Percentiles rank a stretch among this genome's conserved stretches.
These are phyloP conservation scores for Suillus cothurnatus DNA, from an alignment of 768 basidiomycete species.

Conservation along the genomic window DNA sequence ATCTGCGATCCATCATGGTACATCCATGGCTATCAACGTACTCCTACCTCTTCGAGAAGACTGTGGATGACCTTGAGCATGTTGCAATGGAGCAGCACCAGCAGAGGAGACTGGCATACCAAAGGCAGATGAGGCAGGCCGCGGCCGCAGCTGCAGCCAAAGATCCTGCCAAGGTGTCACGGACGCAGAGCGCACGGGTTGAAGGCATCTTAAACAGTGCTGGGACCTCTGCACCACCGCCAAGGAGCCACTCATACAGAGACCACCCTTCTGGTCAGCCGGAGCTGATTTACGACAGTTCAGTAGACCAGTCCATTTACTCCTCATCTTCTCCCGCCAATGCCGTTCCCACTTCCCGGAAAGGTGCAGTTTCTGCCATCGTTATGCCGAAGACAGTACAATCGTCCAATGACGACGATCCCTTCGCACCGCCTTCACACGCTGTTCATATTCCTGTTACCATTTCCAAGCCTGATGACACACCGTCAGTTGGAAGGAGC, in stretches of 20 bases:
- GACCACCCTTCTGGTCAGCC: slow-evolving; percentile 56
- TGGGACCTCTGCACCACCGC: slow-evolving; percentile 33
- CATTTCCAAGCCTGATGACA: slow-evolving; percentile 31
- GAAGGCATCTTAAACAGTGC: slow-evolving; percentile 42
- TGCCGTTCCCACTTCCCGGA: slow-evolving; percentile 40
- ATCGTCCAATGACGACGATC: slow-evolving; percentile 62
- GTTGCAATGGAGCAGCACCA: slow-evolving; percentile 85
- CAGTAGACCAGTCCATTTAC: slow-evolving; percentile 56
- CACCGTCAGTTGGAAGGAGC: slow-evolving; percentile 18
- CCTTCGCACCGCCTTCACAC: slow-evolving; percentile 56
- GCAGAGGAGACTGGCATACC: slow-evolving; percentile 79
- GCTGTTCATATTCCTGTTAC: slow-evolving; percentile 30
- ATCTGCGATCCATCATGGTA: slow-evolving; percentile 76
- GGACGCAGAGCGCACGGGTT: slow-evolving; percentile 59
- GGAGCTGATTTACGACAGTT: slow-evolving; percentile 76
- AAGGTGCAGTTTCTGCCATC: slow-evolving; percentile 40
- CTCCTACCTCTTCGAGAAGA: slow-evolving; percentile 56
- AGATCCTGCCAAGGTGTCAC: slow-evolving; percentile 36
- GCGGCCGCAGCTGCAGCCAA: slow-evolving; percentile 37
- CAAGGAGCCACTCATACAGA: slow-evolving; percentile 48
- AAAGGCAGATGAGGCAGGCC: slow-evolving; percentile 72
- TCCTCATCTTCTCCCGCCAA: slow-evolving; percentile 37
- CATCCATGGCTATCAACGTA: slow-evolving; percentile 81
- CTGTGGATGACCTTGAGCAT: slow-evolving; percentile 77
- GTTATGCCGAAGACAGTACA: slow-evolving; percentile 47